phyloP scores from a whole-genome alignment of 2,329 filamentous ascomycete species.

The Xylaria sp. region DNA sequence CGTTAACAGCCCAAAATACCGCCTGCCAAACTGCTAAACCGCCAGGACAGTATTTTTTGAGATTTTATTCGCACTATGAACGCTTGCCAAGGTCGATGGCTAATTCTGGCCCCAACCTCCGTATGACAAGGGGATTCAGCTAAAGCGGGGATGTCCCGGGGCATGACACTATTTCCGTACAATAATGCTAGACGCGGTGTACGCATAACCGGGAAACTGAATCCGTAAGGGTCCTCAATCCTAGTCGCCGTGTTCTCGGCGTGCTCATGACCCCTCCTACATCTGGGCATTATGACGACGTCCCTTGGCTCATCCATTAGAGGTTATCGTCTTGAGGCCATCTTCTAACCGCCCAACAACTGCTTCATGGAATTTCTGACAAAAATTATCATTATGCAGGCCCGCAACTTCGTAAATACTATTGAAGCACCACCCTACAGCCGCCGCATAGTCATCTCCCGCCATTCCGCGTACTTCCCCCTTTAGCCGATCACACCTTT shows the following conservation, averaged over 20 bases:
- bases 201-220: no score
- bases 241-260: neutral
- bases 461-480: neutral
- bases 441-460: neutral
- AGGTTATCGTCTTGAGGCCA: conserved; percentile 1
- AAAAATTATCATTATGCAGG: conserved; percentile 7
- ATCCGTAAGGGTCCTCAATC: neutral
- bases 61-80: no score
- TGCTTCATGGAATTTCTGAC: conserved; percentile 6
- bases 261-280: neutral
- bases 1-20: no score
- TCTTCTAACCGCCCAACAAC: conserved; percentile 9
- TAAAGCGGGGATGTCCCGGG: no score
- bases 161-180: no score
- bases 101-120: no score
- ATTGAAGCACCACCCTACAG: conserved; percentile 13
- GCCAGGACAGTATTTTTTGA: no score
- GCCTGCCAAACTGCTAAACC: no score
- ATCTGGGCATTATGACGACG: neutral
- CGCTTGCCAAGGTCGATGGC: no score
- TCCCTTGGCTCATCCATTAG: neutral
- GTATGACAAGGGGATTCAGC: no score
- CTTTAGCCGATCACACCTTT: neutral
- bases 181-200: no score
- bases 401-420: neutral